Evolutionary conservation across 2,329 filamentous ascomycete genomes (phyloP).

Genomic region (Macroventuria anomochaeta): DNA sequence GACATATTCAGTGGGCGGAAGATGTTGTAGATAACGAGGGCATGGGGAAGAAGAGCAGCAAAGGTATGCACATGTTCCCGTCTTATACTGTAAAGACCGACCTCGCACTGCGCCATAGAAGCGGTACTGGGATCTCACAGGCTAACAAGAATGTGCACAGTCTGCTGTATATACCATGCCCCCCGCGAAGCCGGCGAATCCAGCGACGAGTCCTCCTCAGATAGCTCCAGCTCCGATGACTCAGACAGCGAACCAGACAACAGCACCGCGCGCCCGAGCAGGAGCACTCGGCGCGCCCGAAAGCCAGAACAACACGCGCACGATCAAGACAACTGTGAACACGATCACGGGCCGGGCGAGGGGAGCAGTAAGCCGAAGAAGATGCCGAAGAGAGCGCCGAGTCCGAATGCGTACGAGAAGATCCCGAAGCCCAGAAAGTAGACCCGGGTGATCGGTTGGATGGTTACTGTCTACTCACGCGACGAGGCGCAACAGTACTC

Average conservation of each 20-base stretch:
- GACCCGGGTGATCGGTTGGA: not conserved
- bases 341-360: constrained; percentile 50
- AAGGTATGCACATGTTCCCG: constrained; percentile 73
- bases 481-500: not conserved
- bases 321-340: constrained; percentile 35
- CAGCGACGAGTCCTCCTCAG: constrained; percentile 70
- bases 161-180: constrained; percentile 99
- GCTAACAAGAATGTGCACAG: constrained; percentile 54
- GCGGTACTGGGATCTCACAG: too few species aligned
- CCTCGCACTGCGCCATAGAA: too few species aligned
- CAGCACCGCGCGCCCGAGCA: constrained; percentile 54
- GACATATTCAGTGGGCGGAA: constrained; percentile 88
- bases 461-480: not conserved
- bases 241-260: constrained; percentile 64
- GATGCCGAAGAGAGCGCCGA: constrained; percentile 61
- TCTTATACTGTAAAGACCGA: too few species aligned
- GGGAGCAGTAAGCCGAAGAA: constrained; percentile 49
- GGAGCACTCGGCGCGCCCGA: constrained; percentile 18
- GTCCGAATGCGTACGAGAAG: constrained; percentile 84
- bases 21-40: constrained; percentile 96
- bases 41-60: constrained; percentile 90
- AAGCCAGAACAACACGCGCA: constrained; percentile 33
- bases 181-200: constrained; percentile 75
- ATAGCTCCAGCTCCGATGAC: constrained; percentile 41
- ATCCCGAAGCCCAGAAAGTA: constrained; percentile 62